Evolutionary conservation across 805 yeast genomes (phyloP).

Genomic region (Candida adriatica): DNA sequence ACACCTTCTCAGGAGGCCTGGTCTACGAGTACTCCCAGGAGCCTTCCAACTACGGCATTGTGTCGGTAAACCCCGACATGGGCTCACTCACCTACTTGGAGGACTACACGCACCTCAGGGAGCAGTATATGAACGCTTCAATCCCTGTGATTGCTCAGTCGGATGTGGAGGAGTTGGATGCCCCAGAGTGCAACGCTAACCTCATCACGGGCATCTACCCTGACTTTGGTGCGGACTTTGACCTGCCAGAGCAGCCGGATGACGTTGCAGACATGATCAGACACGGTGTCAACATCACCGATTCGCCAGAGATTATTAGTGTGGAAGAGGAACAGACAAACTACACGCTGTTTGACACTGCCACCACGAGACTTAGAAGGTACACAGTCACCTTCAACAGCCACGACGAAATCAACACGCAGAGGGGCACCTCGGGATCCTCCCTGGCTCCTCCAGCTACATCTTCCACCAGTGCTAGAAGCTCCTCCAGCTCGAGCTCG

Average conservation of each 20-base stretch:
- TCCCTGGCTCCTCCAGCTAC: slow-evolving; percentile 17
- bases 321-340: slow-evolving; percentile 31
- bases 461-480: slow-evolving; percentile 14
- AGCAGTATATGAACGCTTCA: slow-evolving; percentile 31
- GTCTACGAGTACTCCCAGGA: slow-evolving; percentile 90
- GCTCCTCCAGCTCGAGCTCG: slow-evolving; percentile 8
- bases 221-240: slow-evolving; percentile 39
- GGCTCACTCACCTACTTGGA: slow-evolving; percentile 33
- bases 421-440: slow-evolving; percentile 19
- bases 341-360: slow-evolving; percentile 32
- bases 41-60: slow-evolving; percentile 71
- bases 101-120: slow-evolving; percentile 47
- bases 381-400: slow-evolving; percentile 33
- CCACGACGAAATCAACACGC: slow-evolving; percentile 30
- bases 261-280: slow-evolving; percentile 37
- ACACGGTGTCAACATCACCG: slow-evolving; percentile 40
- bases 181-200: slow-evolving; percentile 34
- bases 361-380: slow-evolving; percentile 27
- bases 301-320: slow-evolving; percentile 38
- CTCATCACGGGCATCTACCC: slow-evolving; percentile 30
- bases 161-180: slow-evolving; percentile 26
- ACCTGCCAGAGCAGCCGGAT: slow-evolving; percentile 41
- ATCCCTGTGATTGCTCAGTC: slow-evolving; percentile 33
- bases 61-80: slow-evolving; percentile 40
- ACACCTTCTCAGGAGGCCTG: slow-evolving; percentile 78